These are phyloP conservation scores for Botrytis squamosa DNA, from an alignment of 2,329 filamentous ascomycete species.

Conservation along the genomic window DNA sequence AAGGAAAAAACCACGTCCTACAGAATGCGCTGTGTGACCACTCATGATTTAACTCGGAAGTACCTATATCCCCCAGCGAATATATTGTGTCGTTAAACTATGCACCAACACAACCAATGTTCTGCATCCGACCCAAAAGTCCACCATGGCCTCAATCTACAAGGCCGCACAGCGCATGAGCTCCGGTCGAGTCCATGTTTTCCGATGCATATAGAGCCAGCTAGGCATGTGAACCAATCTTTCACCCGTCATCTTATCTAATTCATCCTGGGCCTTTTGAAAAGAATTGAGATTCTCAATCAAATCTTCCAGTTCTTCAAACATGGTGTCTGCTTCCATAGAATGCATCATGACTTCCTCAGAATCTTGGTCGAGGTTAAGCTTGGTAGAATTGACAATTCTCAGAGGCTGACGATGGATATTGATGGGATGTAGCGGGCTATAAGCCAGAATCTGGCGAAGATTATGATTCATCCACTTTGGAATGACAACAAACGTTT, in stretches of 20 bases:
- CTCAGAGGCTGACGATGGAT: neutral
- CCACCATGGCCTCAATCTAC: neutral
- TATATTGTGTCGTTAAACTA: neutral
- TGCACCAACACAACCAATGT: neutral
- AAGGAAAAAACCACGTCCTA: neutral
- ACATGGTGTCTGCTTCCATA: neutral
- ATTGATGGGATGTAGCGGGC: neutral
- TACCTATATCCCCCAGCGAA: too few species aligned
- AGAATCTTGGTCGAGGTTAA: too few species aligned
- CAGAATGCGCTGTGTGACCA: neutral
- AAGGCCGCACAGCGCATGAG: neutral
- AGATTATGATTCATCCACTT: neutral
- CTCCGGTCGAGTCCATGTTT: neutral
- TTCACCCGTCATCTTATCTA: neutral
- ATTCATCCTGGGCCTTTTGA: fast-evolving
- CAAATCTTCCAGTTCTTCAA: neutral
- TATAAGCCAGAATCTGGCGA: neutral
- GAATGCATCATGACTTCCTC: neutral
- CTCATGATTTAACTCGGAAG: neutral
- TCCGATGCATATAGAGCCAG: neutral
- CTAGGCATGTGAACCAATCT: neutral
- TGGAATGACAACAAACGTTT: neutral
- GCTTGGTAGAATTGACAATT: neutral
- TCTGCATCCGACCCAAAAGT: too few species aligned
- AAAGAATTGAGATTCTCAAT: neutral